Evolutionary conservation across 495 filamentous ascomycete species (phyloP).

Genomic region (Podospora conica): DNA sequence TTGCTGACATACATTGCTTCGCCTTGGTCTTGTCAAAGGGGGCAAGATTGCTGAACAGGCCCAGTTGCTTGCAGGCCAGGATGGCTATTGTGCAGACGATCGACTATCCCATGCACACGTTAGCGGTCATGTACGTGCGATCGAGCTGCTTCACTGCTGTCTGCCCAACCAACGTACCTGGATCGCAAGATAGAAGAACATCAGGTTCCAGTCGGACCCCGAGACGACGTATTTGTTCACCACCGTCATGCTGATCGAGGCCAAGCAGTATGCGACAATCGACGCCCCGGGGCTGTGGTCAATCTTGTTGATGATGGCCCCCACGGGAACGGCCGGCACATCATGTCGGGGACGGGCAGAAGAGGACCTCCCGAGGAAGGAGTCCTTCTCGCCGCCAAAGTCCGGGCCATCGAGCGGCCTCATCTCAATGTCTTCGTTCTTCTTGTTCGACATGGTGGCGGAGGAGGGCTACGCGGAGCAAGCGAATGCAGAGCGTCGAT

Average conservation of each 20-base stretch:
- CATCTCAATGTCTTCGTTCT: constrained; percentile 71
- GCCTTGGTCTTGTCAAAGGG: constrained; percentile 87
- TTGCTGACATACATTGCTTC: constrained; percentile 65
- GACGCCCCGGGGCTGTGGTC: constrained; percentile 71
- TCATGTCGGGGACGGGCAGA: constrained; percentile 44
- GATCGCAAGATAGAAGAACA: constrained; percentile 87
- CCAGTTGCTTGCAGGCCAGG: constrained; percentile 69
- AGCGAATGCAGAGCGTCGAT: constrained; percentile 19
- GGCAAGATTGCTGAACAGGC: constrained; percentile 79
- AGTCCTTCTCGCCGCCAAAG: constrained; percentile 50
- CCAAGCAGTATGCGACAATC: constrained; percentile 84
- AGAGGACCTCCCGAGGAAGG: constrained; percentile 40
- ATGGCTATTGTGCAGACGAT: constrained; percentile 89
- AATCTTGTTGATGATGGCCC: constrained; percentile 40
- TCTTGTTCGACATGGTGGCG: constrained; percentile 61
- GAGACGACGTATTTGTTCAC: constrained; percentile 99
- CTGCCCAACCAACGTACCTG: constrained; percentile 59
- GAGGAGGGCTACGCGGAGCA: constrained; percentile 10
- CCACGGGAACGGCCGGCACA: constrained; percentile 31
- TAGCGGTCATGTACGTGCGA: neutral
- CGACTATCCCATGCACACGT: constrained; percentile 51
- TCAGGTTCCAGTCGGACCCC: constrained; percentile 86
- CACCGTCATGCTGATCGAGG: constrained; percentile 96
- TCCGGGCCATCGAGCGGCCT: constrained; percentile 49
- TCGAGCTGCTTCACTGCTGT: neutral